Base-by-base conservation (phyloP, 306 rosid genomes). In the Malus fusca region DNA sequence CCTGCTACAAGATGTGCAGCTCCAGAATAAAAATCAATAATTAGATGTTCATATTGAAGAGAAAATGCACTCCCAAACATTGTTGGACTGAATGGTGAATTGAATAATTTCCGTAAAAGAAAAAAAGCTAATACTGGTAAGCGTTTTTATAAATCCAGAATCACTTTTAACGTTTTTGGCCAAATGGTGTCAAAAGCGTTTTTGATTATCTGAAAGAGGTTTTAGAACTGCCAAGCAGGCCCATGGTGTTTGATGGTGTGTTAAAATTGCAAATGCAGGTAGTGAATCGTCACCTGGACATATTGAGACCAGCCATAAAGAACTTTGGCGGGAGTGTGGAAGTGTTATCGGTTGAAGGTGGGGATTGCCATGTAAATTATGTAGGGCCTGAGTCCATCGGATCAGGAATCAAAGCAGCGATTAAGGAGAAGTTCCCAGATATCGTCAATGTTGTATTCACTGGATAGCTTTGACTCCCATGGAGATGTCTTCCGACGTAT, bases 301-400 rank as follows among this genome's bases (percentile, higher is more conserved):
- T 90, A 77, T 53, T 92, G 90, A 89, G 97, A 78, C 96, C 97
- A 7, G 99, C 99, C 63, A 89, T 95, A 26, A 92, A 87, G 85
- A 95, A 92, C 80, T 95, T 64, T 31, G 98, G 98, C 11, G 98
- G 98, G 66, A 89, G 92, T 5, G 99, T 95, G 78, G 83, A 92
- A 78, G 98, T 95, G 33, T 56, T 92, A 52, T 83, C 97, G 1
- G 85, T 92, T 56, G 90, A 84, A 79, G 91, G 87, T 0, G 91
- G 80, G 14, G 88, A 89, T 22, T 95, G 97, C 79, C 77, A 53
- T 4, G 96, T 92, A 10, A 85, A 85, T 46, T 92, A 95, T 64
- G 79, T 80, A 72, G 99, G 98, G 13, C 97, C 97, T 15, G 92
- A 89, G 19, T 92, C 99, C 23, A 95, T 92, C 73, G 99, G 96